phyloP scores from a whole-genome alignment of 129 eudicot species.

The Scalesia atractyloides region DNA sequence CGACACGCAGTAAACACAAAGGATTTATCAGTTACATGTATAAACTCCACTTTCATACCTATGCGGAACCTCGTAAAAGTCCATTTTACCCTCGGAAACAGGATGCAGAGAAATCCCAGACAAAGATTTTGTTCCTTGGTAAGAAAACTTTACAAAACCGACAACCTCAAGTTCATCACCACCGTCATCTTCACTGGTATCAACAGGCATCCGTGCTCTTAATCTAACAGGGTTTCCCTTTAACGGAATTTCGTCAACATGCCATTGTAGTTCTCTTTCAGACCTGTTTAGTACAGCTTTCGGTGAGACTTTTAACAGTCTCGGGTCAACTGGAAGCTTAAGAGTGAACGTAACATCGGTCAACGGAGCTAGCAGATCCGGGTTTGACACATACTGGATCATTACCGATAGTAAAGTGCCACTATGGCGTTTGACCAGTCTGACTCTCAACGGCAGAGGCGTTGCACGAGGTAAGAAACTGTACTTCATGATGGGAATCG shows the following conservation, averaged over 20 bases:
- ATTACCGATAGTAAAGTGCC: conserved; percentile 89
- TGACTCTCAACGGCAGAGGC: conserved; percentile 76
- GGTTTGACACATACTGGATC: conserved; percentile 88
- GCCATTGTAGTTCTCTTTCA: conserved; percentile 90
- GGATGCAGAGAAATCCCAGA: conserved; percentile 77
- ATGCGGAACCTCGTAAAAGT: conserved; percentile 79
- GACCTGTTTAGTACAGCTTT: conserved; percentile 89
- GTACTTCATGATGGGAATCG: conserved; percentile 73
- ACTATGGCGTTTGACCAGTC: conserved; percentile 75
- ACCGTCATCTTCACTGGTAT: conserved; percentile 68
- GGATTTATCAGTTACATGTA: conserved; percentile 57
- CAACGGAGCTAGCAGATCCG: conserved; percentile 71
- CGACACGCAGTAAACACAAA: conserved; percentile 14
- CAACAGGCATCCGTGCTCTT: conserved; percentile 91
- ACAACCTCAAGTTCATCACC: conserved; percentile 74
- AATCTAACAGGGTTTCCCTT: conserved; percentile 79
- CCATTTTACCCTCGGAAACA: conserved; percentile 77
- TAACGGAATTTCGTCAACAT: conserved; percentile 75
- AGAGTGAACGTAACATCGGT: conserved; percentile 73
- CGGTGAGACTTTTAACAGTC: conserved; percentile 73
- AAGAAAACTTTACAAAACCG: conserved; percentile 73
- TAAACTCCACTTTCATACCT: conserved; percentile 82
- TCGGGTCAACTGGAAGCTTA: conserved; percentile 91
- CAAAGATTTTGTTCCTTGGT: conserved; percentile 60
- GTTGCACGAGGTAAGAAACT: conserved; percentile 74